Evolutionary conservation across 1,284 basidiomycete genomes (phyloP).

Genomic region (Tylopilus sp.): DNA sequence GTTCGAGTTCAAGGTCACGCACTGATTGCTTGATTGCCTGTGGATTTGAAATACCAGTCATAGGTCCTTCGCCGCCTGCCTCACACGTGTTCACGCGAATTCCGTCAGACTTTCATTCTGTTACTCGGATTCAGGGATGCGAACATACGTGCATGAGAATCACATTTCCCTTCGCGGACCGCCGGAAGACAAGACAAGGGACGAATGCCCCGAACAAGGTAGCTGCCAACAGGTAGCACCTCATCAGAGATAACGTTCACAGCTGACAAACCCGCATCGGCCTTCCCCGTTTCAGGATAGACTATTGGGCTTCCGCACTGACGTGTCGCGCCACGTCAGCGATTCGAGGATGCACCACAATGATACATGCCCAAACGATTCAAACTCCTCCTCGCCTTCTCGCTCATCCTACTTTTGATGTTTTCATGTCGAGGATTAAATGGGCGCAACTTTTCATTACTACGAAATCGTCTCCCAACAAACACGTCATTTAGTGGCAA

Average conservation of each 20-base stretch:
- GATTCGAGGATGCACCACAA: background rate
- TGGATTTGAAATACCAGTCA: too few relatives aligned
- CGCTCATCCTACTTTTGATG: background rate
- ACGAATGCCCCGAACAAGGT: too few relatives aligned
- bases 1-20: too few relatives aligned
- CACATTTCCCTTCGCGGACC: background rate
- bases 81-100: too few relatives aligned
- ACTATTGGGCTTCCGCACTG: background rate
- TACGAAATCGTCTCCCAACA: background rate
- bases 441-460: background rate
- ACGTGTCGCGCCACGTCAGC: background rate
- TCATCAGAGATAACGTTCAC: slow-evolving; percentile 18
- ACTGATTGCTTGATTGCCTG: too few relatives aligned
- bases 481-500: background rate
- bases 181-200: background rate
- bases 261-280: slow-evolving; percentile 9
- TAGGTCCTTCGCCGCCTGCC: too few relatives aligned
- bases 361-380: too few relatives aligned
- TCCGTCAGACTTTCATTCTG: too few relatives aligned
- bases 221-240: background rate
- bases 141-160: background rate
- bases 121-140: background rate
- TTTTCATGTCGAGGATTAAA: background rate
- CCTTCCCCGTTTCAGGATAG: slow-evolving; percentile 5
- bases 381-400: background rate